Conservation (phyloP, 192 early-diverging fungal genomes). For the Gamsiella multidivaricata region DNA sequence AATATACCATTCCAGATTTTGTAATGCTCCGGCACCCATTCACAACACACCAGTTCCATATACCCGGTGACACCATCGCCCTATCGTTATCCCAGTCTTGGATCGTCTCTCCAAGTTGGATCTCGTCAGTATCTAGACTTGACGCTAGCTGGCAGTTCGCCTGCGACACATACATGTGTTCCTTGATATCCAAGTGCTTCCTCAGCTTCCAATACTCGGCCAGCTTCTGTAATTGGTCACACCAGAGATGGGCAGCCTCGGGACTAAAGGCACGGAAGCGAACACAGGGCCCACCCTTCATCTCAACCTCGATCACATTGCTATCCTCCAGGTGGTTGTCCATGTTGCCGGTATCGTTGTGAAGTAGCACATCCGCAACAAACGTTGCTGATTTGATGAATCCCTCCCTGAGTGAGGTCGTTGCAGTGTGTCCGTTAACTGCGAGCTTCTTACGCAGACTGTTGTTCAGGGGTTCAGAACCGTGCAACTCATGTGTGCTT, state of each 20-base stretch:
- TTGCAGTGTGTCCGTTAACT: background rate
- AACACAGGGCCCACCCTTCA: conserved; percentile 37
- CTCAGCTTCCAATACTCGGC: conserved; percentile 46
- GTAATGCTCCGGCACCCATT: conserved; percentile 54
- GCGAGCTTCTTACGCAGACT: background rate
- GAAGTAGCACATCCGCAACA: conserved; percentile 16
- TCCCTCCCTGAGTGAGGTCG: background rate
- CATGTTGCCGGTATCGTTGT: conserved; percentile 14
- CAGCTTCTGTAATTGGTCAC: conserved; percentile 37
- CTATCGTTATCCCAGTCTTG: conserved; percentile 47
- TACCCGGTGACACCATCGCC: conserved; percentile 18
- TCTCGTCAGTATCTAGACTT: conserved; percentile 43
- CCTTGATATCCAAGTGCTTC: conserved; percentile 26
- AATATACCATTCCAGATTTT: conserved; percentile 53
- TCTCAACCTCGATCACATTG: conserved; percentile 46
- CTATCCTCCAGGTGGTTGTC: conserved; percentile 22
- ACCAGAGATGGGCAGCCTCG: conserved; percentile 45
- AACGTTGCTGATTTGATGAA: conserved; percentile 23
- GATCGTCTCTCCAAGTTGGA: conserved; percentile 16
- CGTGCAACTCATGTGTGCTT: background rate
- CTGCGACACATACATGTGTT: conserved; percentile 20
- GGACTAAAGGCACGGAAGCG: conserved; percentile 38
- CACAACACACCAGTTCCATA: conserved; percentile 59
- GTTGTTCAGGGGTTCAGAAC: conserved; percentile 21
- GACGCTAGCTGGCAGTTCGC: conserved; percentile 29